These are phyloP conservation scores for Scutellaria minor DNA, from an alignment of 257 asterid genomes.

Conservation along the genomic window DNA sequence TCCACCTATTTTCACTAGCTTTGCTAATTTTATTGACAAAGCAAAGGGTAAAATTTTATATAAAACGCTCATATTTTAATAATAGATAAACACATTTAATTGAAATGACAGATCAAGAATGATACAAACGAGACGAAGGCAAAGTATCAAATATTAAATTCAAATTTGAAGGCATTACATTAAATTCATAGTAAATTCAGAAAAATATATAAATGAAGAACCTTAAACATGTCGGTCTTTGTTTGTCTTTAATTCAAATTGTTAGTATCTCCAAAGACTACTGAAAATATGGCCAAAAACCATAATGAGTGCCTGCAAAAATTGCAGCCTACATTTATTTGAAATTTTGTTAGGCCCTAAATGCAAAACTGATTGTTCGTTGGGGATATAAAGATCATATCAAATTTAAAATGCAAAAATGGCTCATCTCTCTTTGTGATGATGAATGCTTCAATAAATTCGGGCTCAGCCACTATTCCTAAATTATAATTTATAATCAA, in stretches of 20 bases:
- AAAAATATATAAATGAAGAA: slow-evolving; percentile 10
- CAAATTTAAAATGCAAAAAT: slow-evolving; percentile 19
- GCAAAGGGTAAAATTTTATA: too few species aligned
- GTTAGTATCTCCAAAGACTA: neutral
- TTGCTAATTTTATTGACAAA: too few species aligned
- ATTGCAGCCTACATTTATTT: neutral
- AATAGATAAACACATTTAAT: too few species aligned
- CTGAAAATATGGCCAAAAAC: neutral
- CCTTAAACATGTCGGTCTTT: slow-evolving; percentile 1
- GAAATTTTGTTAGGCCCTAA: slow-evolving; percentile 15
- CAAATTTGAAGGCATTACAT: neutral
- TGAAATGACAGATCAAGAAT: too few species aligned
- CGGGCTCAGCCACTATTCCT: neutral
- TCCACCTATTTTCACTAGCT: too few species aligned
- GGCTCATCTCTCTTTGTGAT: neutral
- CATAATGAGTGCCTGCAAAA: slow-evolving; percentile 20
- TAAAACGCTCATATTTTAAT: too few species aligned
- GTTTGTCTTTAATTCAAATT: neutral
- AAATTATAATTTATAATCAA: neutral
- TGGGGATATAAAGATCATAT: neutral
- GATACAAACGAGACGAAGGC: too few species aligned
- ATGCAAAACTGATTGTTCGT: slow-evolving; percentile 14
- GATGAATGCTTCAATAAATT: slow-evolving; percentile 8
- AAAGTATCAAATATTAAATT: too few species aligned
- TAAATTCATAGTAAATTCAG: slow-evolving; percentile 18